Evolutionary conservation across 768 basidiomycete genomes (phyloP), one percentile per base, ranked within the genome.

Genomic region (Hysterangium stoloniferum): DNA sequence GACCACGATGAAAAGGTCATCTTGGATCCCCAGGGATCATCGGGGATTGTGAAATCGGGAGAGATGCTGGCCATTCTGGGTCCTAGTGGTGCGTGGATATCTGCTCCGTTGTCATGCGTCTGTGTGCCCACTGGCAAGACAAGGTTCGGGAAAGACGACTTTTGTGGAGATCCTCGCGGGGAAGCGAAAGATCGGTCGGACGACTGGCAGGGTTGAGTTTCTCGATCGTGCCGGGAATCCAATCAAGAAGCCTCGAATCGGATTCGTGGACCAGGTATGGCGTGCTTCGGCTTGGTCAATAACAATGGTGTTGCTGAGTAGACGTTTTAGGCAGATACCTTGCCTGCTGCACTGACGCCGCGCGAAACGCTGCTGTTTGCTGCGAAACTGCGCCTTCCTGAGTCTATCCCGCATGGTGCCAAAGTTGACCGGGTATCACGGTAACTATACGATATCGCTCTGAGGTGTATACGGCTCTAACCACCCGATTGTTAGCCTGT

Each of bases 41-140:
- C 67, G 42, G 94, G 93, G 0, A 64, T 66, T 8, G 78, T 95
- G n/a, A 66, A 70, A 2, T 79, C 89, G 0, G 92, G 94, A 8
- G 78, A 86, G 54, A 80, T 96, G 71, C 82, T 91, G 76, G 88
- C 87, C n/a, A 79, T 96, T 49, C 75, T 97, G 3, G 94, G 94
- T 0, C 92, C 94, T 0, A 88, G 86, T 57, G 93, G 92, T 72
- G 59, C 55, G 67, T 67, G n/a, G n/a, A n/a, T n/a, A n/a, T n/a
- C n/a, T n/a, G n/a, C n/a, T n/a, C n/a, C n/a, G n/a, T n/a, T n/a
- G n/a, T n/a, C n/a, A n/a, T n/a, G n/a, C n/a, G n/a, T n/a, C n/a
- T n/a, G n/a, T n/a, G n/a, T n/a, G n/a, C n/a, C n/a, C n/a, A n/a
- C n/a, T n/a, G n/a, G n/a, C n/a, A n/a, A n/a, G n/a, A 51, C 22